Evolutionary conservation across 352 stramenopile genomes (phyloP).

Genomic region (Lagenidium giganteum): DNA sequence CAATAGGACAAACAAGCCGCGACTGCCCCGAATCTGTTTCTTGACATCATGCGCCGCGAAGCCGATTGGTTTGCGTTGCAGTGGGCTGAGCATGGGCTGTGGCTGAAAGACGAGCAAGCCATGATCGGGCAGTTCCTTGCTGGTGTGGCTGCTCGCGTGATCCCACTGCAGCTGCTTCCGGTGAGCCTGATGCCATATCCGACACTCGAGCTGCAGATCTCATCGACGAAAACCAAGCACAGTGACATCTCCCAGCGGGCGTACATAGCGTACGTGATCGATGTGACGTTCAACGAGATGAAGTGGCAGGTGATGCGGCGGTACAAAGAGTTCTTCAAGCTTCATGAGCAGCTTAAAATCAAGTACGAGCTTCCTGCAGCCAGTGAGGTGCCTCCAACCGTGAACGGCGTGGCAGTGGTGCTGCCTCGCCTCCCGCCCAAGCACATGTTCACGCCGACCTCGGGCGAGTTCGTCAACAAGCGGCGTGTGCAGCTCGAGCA

Average conservation of each 20-base stretch:
- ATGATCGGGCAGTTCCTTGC: slow-evolving; percentile 29
- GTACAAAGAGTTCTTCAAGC: slow-evolving; percentile 49
- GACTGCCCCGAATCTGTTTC: slow-evolving; percentile 10
- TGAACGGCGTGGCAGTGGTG: too few species aligned
- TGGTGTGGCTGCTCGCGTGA: slow-evolving; percentile 18
- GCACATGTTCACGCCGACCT: slow-evolving; percentile 42
- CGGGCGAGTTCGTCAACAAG: slow-evolving; percentile 45
- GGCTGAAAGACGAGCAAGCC: slow-evolving; percentile 38
- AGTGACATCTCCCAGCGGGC: slow-evolving; percentile 54
- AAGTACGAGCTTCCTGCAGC: slow-evolving; percentile 41
- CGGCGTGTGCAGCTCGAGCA: slow-evolving; percentile 47
- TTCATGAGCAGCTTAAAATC: slow-evolving; percentile 25
- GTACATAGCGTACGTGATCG: slow-evolving; percentile 55
- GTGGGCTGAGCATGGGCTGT: slow-evolving; percentile 23
- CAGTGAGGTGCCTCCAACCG: too few species aligned
- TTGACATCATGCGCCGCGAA: slow-evolving; percentile 14
- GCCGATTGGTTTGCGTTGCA: slow-evolving; percentile 34
- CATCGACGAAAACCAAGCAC: slow-evolving; percentile 44
- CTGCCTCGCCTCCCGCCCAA: slow-evolving; percentile 39
- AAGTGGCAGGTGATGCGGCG: slow-evolving; percentile 46
- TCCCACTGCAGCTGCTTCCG: slow-evolving; percentile 24
- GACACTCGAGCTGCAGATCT: slow-evolving; percentile 37
- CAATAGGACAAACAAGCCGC: too few species aligned
- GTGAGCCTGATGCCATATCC: slow-evolving; percentile 45
- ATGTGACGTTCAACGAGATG: slow-evolving; percentile 48